Base-by-base conservation (phyloP, 2,329 filamentous ascomycete genomes). In the Aspergillus oerlinghausenensis region DNA sequence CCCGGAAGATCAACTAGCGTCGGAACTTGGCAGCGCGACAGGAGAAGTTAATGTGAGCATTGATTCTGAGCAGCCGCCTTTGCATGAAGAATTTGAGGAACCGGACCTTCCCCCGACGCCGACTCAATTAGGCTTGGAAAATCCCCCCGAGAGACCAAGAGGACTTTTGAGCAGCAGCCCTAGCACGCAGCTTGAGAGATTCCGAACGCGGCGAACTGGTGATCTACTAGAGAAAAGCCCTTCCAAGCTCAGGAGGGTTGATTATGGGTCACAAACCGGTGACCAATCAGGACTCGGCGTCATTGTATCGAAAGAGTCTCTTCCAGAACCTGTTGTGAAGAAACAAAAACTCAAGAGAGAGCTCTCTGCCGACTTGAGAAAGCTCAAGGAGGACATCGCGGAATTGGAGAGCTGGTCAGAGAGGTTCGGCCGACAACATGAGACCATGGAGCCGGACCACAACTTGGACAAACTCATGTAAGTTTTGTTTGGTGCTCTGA, bases 81-180 rank as follows among this genome's bases (percentile, higher is more conserved):
- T 67, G 54, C 63, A 67, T 19, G 65, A 69, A 10, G 71, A 71
- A 6, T 61, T 68, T n/a, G 78, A 79, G 17, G 85, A 89, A 63
- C 86, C 86, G 1, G 84, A 88, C 50, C 76, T 89, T 4, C 87
- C 87, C 14, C 74, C 75, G n/a, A 77, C 75, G 7, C 75, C 75
- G 28, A 74, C 74, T 17, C 70, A 77, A 57, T 55, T 77, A 25
- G 73, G 73, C 6, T 58, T 76, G 35, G 71, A 73, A 58, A 69
- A 65, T 35, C 68, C 69, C 4, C 69, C 68, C 0, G 67, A 68
- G 55, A 69, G 71, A 47, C 61, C 66, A 3, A 69, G 57, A 58
- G 67, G 65, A 9, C 55, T 70, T 10, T 35, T 72, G 23, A 75
- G 73, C 52, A 75, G 70, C 54, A 77, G 74, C 48, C 74, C 75